Percentiles rank a stretch among this genome's conserved stretches.
Evolutionary conservation across 805 yeast genomes (phyloP).

Genomic region (Wickerhamiella nectarea): DNA sequence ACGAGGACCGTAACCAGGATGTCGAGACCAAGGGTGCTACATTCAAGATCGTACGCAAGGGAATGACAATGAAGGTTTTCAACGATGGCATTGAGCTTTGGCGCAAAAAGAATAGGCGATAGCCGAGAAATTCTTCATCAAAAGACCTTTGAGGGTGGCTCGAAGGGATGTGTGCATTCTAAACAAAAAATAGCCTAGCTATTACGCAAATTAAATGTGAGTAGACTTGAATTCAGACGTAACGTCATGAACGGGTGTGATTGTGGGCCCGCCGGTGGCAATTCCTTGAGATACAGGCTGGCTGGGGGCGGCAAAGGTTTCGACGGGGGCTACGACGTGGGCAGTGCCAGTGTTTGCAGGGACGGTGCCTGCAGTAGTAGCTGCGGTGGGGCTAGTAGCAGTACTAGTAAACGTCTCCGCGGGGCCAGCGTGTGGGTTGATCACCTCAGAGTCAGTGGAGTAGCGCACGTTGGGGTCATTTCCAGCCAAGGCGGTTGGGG

Average conservation of each 20-base stretch:
- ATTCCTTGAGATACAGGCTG: no score
- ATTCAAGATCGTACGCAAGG: conserved; percentile 50
- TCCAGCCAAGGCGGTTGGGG: conserved; percentile 1
- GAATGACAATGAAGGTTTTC: conserved; percentile 20
- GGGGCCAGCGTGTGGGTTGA: neutral
- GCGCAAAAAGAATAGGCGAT: conserved; percentile 10
- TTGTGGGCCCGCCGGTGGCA: no score
- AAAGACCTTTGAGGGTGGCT: no score
- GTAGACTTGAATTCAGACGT: neutral
- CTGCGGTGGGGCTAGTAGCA: neutral
- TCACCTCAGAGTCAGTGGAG: neutral
- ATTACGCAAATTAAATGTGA: neutral
- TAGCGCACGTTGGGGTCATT: neutral
- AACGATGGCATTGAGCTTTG: conserved; percentile 17
- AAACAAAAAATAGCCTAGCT: no score
- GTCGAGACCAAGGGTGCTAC: conserved; percentile 54
- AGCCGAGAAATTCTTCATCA: no score
- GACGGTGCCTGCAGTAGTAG: neutral
- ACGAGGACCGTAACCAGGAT: conserved; percentile 64
- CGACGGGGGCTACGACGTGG: neutral
- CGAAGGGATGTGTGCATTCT: no score
- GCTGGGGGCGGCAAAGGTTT: neutral
- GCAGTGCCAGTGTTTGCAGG: neutral
- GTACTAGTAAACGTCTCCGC: no score
- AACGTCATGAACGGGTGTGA: neutral